Evolutionary conservation across 1,139 yeast genomes (phyloP).

Genomic region (Candida sp.): DNA sequence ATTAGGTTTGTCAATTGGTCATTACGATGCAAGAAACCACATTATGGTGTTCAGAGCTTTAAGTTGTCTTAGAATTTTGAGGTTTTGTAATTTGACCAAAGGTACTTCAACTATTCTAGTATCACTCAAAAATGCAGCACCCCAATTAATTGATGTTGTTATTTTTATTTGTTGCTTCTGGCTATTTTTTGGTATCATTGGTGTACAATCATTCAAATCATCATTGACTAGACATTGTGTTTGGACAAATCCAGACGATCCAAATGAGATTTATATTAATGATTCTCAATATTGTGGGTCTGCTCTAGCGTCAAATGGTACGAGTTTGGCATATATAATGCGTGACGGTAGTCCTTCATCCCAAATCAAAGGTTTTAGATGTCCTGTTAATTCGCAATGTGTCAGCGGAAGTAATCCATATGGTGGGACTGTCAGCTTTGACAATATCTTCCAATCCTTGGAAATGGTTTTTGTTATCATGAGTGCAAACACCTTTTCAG

Average conservation of each 20-base stretch:
- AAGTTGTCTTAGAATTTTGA: constrained; percentile 68
- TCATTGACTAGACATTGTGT: constrained; percentile 84
- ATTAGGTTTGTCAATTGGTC: constrained; percentile 49
- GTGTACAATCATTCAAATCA: constrained; percentile 85
- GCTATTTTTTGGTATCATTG: constrained; percentile 79
- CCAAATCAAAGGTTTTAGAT: constrained; percentile 68
- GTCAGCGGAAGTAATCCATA: constrained; percentile 68
- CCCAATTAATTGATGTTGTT: constrained; percentile 73
- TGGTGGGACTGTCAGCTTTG: constrained; percentile 74
- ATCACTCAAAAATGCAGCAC: constrained; percentile 71
- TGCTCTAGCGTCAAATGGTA: constrained; percentile 46
- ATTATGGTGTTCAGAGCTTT: constrained; percentile 68
- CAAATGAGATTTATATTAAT: constrained; percentile 55
- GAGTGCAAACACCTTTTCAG: constrained; percentile 90
- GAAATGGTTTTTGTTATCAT: constrained; percentile 84
- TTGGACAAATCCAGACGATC: constrained; percentile 75
- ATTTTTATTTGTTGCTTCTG: constrained; percentile 79
- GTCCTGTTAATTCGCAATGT: constrained; percentile 79
- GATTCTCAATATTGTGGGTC: constrained; percentile 79
- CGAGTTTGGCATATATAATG: constrained; percentile 50
- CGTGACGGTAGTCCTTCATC: constrained; percentile 46
- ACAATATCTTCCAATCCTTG: constrained; percentile 77
- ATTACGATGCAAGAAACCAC: constrained; percentile 48
- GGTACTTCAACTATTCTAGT: constrained; percentile 74
- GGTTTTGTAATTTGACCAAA: constrained; percentile 69